A percentile compares a stretch with the other conserved stretches of the same genome.
Evolutionary conservation across 495 filamentous ascomycete species (phyloP).

Genomic region (Aspergillus haitiensis): DNA sequence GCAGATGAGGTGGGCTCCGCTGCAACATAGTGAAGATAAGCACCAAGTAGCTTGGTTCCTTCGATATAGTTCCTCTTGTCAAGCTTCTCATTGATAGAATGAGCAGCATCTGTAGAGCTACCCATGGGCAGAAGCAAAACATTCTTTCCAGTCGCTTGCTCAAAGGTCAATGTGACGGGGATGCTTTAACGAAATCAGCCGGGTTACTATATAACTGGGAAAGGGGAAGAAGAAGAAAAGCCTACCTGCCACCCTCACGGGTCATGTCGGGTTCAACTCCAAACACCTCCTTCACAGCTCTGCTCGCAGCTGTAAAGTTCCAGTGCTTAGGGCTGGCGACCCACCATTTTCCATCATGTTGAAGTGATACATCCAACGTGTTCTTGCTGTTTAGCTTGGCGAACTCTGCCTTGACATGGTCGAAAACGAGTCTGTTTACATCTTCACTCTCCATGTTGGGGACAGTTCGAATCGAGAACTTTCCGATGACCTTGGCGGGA

Average conservation of each 20-base stretch:
- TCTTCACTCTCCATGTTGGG: conserved; percentile 93
- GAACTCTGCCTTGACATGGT: conserved; percentile 76
- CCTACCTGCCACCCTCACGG: conserved; percentile 85
- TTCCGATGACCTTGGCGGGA: conserved; percentile 93
- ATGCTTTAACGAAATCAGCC: conserved; percentile 58
- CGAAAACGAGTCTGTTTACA: conserved; percentile 80
- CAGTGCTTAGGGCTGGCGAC: conserved; percentile 94
- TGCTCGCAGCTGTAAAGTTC: conserved; percentile 92
- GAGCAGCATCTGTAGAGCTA: conserved; percentile 91
- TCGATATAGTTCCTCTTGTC: conserved; percentile 97
- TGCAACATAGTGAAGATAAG: conserved; percentile 95
- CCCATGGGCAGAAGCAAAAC: conserved; percentile 95
- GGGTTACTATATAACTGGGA: neutral
- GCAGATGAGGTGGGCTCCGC: conserved; percentile 64
- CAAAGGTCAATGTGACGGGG: conserved; percentile 94
- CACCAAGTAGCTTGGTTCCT: conserved; percentile 92
- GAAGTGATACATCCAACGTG: conserved; percentile 71
- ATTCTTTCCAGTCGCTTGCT: conserved; percentile 98
- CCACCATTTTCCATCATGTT: conserved; percentile 98
- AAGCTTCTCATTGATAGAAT: conserved; percentile 97
- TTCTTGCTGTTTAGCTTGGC: conserved; percentile 88
- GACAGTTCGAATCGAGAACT: conserved; percentile 96
- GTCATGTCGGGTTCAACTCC: conserved; percentile 93
- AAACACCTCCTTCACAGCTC: conserved; percentile 91
- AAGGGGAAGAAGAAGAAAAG: conserved; percentile 9